Base-by-base conservation (phyloP, 345 rosid genomes). In the Salix exigua region DNA sequence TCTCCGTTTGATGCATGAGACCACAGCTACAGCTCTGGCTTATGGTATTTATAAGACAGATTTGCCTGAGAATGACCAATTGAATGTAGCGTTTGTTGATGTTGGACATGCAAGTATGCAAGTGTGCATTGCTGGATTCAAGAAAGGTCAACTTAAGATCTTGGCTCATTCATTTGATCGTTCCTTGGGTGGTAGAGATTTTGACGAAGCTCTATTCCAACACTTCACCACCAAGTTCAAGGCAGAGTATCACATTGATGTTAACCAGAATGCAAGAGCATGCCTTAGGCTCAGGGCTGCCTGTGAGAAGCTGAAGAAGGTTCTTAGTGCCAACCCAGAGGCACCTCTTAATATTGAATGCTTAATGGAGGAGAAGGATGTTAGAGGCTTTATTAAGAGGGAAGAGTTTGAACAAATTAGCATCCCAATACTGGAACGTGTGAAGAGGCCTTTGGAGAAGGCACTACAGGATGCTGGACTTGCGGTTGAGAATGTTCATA, bases 41-140 rank as follows among this genome's bases (percentile, higher is more conserved):
- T 96, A 96, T 85, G 99, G 99, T 50, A 92, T 96, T 60, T 96
- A 96, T 76, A 96, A 96, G 88, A 93, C 99, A 1, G 99, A 96
- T 77, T 82, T 96, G 77, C 96, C 96, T 6, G 98, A 96, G 82
- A 92, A 51, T 81, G 99, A 92, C 23, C 92, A 79, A 25, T 77
- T 93, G 72, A 93, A 93, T 84, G 97, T 96, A 42, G 98, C 95
- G 2, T 92, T 96, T 81, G 90, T 96, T 74, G 99, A 96, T 75
- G 69, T 96, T 77, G 99, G 99, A 0, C 96, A 96, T 46, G 88
- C 98, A 35, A 92, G 95, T 76, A 87, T 96, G 96, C 99, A 96
- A 87, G 98, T 92, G 30, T 96, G 98, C 83, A 93, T 96, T 84
- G 96, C 91, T n/a, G 97, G 90, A 42, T 93, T 90, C 81, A 93